These are phyloP conservation scores for Gonium pectorale DNA, from an alignment of 139 green algal genomes.

Conservation along the genomic window DNA sequence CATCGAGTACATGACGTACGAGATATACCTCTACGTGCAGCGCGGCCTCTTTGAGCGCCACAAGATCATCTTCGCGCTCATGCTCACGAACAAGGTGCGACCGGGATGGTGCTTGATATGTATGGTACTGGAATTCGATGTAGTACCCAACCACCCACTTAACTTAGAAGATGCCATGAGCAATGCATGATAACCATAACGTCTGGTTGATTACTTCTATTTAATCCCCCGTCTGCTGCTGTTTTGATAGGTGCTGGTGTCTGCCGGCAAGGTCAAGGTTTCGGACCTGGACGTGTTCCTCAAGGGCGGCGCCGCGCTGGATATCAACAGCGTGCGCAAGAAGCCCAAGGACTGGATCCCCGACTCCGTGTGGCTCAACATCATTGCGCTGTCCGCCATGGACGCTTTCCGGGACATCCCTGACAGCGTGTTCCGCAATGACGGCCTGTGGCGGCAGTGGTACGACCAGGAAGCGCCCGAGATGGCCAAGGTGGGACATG, in stretches of 20 bases:
- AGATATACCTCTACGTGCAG: conserved; percentile 94
- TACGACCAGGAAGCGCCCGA: conserved; percentile 95
- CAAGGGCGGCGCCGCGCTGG: conserved; percentile 87
- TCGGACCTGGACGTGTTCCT: conserved; percentile 90
- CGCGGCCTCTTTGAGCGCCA: conserved; percentile 96
- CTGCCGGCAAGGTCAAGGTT: conserved; percentile 69
- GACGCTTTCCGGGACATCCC: conserved; percentile 86
- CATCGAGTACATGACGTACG: conserved; percentile 93
- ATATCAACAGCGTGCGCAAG: conserved; percentile 87
- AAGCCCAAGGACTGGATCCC: conserved; percentile 97
- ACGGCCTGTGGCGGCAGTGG: conserved; percentile 90
- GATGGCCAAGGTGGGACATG: conserved; percentile 73
- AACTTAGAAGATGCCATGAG: too few species aligned
- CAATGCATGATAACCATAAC: too few species aligned
- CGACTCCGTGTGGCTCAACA: conserved; percentile 89
- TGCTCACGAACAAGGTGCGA: conserved; percentile 86
- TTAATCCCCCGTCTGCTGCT: too few species aligned
- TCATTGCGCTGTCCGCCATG: conserved; percentile 84
- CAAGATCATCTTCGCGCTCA: conserved; percentile 95
- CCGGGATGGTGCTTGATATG: background rate
- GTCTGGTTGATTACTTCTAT: too few species aligned
- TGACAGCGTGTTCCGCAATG: conserved; percentile 85
- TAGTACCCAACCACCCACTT: too few species aligned
- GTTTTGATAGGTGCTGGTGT: conserved; percentile 78
- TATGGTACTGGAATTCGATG: too few species aligned